phyloP scores from a whole-genome alignment of 129 eudicot genomes.

The Artemisia tridentata region DNA sequence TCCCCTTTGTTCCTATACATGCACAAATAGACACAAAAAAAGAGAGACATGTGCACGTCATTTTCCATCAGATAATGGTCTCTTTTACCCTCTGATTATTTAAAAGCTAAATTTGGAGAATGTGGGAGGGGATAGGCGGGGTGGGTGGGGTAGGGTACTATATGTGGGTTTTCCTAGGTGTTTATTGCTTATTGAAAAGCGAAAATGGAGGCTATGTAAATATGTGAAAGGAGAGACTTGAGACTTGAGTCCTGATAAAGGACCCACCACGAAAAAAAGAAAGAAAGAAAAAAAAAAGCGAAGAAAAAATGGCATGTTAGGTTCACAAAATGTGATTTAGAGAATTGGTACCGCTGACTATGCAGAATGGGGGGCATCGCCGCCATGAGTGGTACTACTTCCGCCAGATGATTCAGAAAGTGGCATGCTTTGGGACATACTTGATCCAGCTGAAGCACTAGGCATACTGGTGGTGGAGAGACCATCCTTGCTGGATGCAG shows the following conservation, averaged over 20 bases:
- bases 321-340: conserved; percentile 27
- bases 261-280: conserved; percentile 19
- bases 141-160: conserved; percentile 16
- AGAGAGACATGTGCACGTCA: not conserved
- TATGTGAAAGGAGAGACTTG: conserved; percentile 36
- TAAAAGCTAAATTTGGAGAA: conserved; percentile 35
- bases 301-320: conserved; percentile 33
- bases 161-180: conserved; percentile 33
- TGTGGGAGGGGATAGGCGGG: conserved; percentile 15
- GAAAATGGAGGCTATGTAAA: conserved; percentile 40
- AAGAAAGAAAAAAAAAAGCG: not conserved
- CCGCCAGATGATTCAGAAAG: conserved; percentile 53
- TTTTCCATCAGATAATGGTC: not conserved
- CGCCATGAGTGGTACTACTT: conserved; percentile 26
- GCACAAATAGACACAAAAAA: conserved; percentile 40
- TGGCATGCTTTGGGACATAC: conserved; percentile 47
- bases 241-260: conserved; percentile 29
- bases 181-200: conserved; percentile 51
- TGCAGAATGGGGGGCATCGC: conserved; percentile 34
- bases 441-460: conserved; percentile 64
- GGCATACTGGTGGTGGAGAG: conserved; percentile 53
- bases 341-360: conserved; percentile 17
- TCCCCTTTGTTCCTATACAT: conserved; percentile 40
- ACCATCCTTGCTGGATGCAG: conserved; percentile 44
- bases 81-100: conserved; percentile 42